A percentile compares a stretch with the other conserved stretches of the same genome.
phyloP scores from a whole-genome alignment of 257 asterid genomes.

The Nicotiana paniculata region DNA sequence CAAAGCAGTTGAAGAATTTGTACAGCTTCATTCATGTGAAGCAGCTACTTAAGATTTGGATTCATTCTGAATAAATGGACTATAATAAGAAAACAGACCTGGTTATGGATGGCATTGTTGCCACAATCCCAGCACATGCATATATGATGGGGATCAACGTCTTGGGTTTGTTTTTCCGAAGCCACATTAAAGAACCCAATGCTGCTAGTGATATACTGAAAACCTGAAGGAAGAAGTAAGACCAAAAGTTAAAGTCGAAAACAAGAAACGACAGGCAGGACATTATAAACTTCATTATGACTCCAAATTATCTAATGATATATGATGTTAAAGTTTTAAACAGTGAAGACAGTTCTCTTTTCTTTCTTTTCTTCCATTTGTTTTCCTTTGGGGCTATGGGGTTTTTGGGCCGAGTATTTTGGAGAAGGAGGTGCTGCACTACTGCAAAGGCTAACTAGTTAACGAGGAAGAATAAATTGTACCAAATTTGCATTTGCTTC shows the following conservation, averaged over 20 bases:
- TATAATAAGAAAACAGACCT: conserved; percentile 34
- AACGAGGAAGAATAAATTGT: conserved; percentile 3
- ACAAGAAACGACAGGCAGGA: neutral
- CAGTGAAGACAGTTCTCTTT: neutral
- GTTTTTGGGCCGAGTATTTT: neutral
- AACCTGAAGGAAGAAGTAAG: conserved; percentile 40
- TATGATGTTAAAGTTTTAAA: neutral
- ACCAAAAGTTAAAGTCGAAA: neutral
- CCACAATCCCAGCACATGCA: conserved; percentile 74
- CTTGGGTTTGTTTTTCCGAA: conserved; percentile 90
- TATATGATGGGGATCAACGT: conserved; percentile 87
- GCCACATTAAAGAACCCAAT: conserved; percentile 90
- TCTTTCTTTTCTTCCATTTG: neutral
- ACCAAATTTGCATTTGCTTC: conserved; percentile 99
- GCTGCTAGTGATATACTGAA: conserved; percentile 89
- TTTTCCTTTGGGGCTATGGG: neutral
- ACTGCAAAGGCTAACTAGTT: neutral
- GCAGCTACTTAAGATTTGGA: neutral
- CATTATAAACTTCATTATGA: neutral
- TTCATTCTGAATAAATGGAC: neutral
- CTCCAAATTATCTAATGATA: neutral
- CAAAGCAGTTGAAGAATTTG: neutral
- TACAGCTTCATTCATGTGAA: neutral
- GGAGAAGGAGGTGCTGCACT: neutral
- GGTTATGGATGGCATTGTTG: conserved; percentile 92